Conservation (phyloP, 2,329 filamentous ascomycete genomes). For the Fusarium pseudocircinatum region DNA sequence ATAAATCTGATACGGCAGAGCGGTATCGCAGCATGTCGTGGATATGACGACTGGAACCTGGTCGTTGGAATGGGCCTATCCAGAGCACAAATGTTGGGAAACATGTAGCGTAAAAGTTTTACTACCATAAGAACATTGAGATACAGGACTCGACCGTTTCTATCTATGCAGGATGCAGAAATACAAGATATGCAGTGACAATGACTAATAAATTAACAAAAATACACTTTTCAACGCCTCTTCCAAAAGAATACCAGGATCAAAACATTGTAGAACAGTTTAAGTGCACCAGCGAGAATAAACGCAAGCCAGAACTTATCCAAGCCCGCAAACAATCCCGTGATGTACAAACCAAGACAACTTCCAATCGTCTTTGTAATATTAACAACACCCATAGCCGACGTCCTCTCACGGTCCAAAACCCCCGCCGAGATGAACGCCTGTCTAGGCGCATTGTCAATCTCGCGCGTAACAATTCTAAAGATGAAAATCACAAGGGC, state of each 20-base stretch:
- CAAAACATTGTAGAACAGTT: conserved; percentile 32
- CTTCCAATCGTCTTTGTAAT: conserved; percentile 39
- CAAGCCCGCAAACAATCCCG: conserved; percentile 27
- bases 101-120: not conserved
- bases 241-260: conserved; percentile 38
- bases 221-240: conserved; percentile 15
- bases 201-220: rapidly evolving
- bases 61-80: not conserved
- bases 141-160: not conserved
- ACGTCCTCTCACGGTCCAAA: conserved; percentile 33
- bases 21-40: not conserved
- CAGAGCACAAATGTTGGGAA: not conserved
- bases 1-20: not conserved
- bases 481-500: conserved; percentile 35
- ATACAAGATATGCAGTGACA: not conserved
- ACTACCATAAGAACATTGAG: rapidly evolving
- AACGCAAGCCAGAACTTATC: conserved; percentile 39
- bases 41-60: not conserved
- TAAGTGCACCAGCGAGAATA: conserved; percentile 32
- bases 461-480: conserved; percentile 34
- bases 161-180: not conserved
- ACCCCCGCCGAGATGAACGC: conserved; percentile 36
- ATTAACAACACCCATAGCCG: conserved; percentile 37
- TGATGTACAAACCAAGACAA: conserved; percentile 34
- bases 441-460: conserved; percentile 35